Evolutionary conservation across 1,284 basidiomycete genomes (phyloP).

Genomic region (Cutaneotrichosporon sp.): DNA sequence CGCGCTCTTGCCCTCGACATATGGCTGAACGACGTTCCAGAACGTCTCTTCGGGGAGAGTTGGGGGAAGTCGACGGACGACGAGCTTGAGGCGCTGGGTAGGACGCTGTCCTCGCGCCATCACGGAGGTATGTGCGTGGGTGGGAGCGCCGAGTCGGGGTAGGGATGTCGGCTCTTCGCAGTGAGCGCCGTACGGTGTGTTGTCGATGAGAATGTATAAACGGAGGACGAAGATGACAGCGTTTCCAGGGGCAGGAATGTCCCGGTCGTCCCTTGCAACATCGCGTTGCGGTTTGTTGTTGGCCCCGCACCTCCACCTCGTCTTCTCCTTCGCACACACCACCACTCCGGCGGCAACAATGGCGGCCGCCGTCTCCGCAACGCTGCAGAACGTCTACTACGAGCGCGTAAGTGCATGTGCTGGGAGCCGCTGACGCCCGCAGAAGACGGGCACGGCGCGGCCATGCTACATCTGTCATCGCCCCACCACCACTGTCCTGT

Average conservation of each 20-base stretch:
- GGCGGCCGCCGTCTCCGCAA: background rate
- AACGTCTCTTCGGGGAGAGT: conserved; percentile 88
- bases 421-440: background rate
- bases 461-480: conserved; percentile 45
- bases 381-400: conserved; percentile 45
- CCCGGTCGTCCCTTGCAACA: too few relatives aligned
- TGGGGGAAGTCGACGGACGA: conserved; percentile 82
- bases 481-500: conserved; percentile 42
- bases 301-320: background rate
- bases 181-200: too few relatives aligned
- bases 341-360: background rate
- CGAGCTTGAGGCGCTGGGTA: conserved; percentile 65
- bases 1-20: conserved; percentile 69
- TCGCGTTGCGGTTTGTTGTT: too few relatives aligned
- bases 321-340: background rate
- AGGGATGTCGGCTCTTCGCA: background rate
- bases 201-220: too few relatives aligned
- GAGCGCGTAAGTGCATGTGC: conserved; percentile 29
- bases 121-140: background rate
- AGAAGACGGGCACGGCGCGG: conserved; percentile 42
- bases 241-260: too few relatives aligned
- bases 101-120: background rate
- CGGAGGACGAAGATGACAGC: too few relatives aligned
- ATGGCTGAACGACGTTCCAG: conserved; percentile 81
- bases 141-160: background rate